Conservation (phyloP, 805 yeast genomes). For the Wickerhamomyces subpelliculosus region DNA sequence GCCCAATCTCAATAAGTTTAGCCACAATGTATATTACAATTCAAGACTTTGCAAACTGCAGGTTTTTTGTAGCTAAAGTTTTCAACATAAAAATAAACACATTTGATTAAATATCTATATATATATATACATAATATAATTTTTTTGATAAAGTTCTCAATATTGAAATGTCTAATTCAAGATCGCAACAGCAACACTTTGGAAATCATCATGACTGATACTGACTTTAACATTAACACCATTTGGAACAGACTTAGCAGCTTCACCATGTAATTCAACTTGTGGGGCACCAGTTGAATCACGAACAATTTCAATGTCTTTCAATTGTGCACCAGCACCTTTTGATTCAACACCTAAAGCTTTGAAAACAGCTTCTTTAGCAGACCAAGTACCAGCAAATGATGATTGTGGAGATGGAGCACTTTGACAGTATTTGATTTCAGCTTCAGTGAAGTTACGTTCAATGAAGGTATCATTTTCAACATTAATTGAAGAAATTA, state of each 20-base stretch:
- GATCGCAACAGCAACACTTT: constrained; percentile 95
- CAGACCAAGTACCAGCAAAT: constrained; percentile 97
- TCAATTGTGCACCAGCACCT: constrained; percentile 94
- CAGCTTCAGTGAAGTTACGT: constrained; percentile 83
- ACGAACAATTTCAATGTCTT: constrained; percentile 82
- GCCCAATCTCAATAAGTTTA: no score
- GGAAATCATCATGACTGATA: constrained; percentile 94
- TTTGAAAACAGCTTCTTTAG: constrained; percentile 98
- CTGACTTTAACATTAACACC: constrained; percentile 78
- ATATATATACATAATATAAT: no score
- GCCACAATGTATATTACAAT: no score
- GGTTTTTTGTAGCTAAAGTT: no score
- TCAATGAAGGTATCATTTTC: constrained; percentile 88
- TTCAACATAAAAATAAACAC: no score
- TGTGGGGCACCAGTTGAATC: constrained; percentile 64
- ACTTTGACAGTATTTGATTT: constrained; percentile 67
- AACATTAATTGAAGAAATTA: constrained; percentile 70
- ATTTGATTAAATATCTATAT: no score
- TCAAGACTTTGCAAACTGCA: neutral
- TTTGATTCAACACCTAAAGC: constrained; percentile 80
- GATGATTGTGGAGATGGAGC: constrained; percentile 83
- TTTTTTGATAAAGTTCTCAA: no score
- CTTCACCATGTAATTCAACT: constrained; percentile 72
- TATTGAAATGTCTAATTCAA: constrained; percentile 20
- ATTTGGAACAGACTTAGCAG: constrained; percentile 61